phyloP scores from a whole-genome alignment of 2,329 filamentous ascomycete species.

The Tolypocladium album region DNA sequence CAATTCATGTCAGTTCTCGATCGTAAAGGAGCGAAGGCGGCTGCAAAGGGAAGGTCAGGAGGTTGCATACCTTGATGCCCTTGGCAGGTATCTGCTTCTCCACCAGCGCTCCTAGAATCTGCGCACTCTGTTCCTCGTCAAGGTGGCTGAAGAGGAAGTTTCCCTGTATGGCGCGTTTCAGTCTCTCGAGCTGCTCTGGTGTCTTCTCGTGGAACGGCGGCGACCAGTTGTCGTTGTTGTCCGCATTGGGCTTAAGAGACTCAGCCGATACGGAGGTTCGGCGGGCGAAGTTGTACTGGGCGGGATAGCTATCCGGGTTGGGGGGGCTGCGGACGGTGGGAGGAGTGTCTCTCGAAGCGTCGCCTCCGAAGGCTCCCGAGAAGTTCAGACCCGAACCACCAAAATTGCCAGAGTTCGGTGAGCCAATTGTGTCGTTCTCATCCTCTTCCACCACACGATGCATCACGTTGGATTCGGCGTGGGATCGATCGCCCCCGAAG shows the following conservation, averaged over 20 bases:
- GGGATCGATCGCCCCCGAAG: slow-evolving; percentile 43
- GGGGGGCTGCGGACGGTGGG: slow-evolving; percentile 37
- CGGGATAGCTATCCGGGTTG: slow-evolving; percentile 64
- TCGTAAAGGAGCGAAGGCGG: not conserved
- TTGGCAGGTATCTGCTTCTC: slow-evolving; percentile 95
- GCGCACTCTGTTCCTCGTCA: slow-evolving; percentile 82
- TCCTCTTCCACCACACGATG: slow-evolving; percentile 68
- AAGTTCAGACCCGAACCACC: slow-evolving; percentile 32
- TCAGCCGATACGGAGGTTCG: slow-evolving; percentile 96
- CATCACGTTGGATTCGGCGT: slow-evolving; percentile 27
- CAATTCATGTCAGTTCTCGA: slow-evolving; percentile 10
- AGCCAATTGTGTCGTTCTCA: slow-evolving; percentile 64
- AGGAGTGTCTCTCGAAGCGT: slow-evolving; percentile 34
- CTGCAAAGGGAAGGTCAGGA: not conserved
- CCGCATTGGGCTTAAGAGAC: slow-evolving; percentile 80
- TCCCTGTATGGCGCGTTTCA: slow-evolving; percentile 70
- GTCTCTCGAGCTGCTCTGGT: slow-evolving; percentile 64
- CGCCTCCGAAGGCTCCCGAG: slow-evolving; percentile 42
- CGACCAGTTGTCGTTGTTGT: slow-evolving; percentile 79
- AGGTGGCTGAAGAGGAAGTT: slow-evolving; percentile 94
- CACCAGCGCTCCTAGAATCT: slow-evolving; percentile 80
- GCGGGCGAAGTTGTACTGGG: slow-evolving; percentile 86
- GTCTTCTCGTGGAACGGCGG: slow-evolving; percentile 81
- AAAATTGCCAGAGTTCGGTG: slow-evolving; percentile 25
- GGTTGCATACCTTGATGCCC: slow-evolving; percentile 52